Conservation (phyloP, 371 early-diverging fungal species). For the Syncephalastrum sp. region DNA sequence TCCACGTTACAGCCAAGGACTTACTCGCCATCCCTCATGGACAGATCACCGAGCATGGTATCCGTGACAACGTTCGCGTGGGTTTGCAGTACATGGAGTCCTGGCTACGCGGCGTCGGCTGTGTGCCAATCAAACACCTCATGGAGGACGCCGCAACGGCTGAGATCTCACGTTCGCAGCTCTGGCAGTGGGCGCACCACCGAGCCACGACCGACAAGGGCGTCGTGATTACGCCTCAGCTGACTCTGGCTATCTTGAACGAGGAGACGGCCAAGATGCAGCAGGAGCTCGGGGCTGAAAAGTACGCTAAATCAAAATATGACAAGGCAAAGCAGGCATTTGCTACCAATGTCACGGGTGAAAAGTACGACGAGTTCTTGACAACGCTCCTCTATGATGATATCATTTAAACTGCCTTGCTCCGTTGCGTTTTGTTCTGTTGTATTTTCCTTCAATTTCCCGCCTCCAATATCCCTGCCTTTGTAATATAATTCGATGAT, state of each 20-base stretch:
- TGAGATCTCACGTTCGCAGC: constrained; percentile 90
- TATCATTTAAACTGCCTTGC: constrained; percentile 35
- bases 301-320: constrained; percentile 61
- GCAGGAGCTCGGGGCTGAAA: constrained; percentile 53
- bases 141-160: constrained; percentile 99
- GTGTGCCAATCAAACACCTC: constrained; percentile 93
- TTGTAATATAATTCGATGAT: too few relatives aligned
- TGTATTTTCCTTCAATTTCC: too few relatives aligned
- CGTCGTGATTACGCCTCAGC: constrained; percentile 66
- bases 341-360: constrained; percentile 76
- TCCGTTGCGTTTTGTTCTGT: too few relatives aligned
- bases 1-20: constrained; percentile 73
- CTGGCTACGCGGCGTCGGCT: constrained; percentile 89
- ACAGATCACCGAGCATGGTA: constrained; percentile 81
- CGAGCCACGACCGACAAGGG: constrained; percentile 73
- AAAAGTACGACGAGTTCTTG: constrained; percentile 86
- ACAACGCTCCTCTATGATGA: constrained; percentile 84
- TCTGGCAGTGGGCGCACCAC: constrained; percentile 94
- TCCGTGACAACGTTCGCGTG: constrained; percentile 84
- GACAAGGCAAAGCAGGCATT: constrained; percentile 77
- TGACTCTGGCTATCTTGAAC: constrained; percentile 65
- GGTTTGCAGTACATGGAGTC: constrained; percentile 89
- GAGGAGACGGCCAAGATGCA: constrained; percentile 73
- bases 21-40: constrained; percentile 72
- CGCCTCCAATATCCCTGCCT: too few relatives aligned